Base-by-base conservation (phyloP, 176 grass and related monocot species). In the Aegilops bicornis region DNA sequence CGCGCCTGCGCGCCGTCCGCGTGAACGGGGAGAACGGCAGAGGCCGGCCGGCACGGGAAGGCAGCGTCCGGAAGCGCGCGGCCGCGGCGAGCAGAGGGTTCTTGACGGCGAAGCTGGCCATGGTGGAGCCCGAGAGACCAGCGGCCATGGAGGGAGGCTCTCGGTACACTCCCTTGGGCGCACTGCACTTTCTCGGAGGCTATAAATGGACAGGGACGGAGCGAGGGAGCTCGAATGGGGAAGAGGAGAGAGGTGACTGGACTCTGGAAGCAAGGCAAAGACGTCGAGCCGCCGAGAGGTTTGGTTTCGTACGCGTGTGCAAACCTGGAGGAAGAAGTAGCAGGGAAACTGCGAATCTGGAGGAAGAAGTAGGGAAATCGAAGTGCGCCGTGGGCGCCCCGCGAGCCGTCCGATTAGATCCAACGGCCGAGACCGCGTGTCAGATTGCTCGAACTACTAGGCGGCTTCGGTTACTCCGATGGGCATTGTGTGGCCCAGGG, bases 11-110 rank as follows among this genome's bases (percentile, higher is more conserved):
- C 30, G 65, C 19, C 62, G 81, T 54, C 24, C 60, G 48, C 83
- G 58, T 61, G 81, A 94, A 75, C 58, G 80, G 87, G 31, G 83
- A 73, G 87, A 85, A 90, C 61, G 70, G 80, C 32, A 91, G 48
- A 0, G 68, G 73, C 7, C 75, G 82, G 17, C 82, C 43, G 8
- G 60, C n/a, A 1, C 80, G 81, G 7, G 36, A 13, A 6, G 82
- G 78, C 37, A 45, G 60, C 73, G 35, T 61, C 42, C 82, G 82
- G 85, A 77, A 77, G 8, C 85, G 89, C 62, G 80, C 80, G 75
- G 84, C 84, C 30, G 82, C 71, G 5, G 43, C 61, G 45, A 89
- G 63, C 35, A 88, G 86, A 4, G 85, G 42, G 66, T 90, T 91
- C 85, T 88, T 93, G 69, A 70, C 54, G 27, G 25, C 60, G 66